Base-by-base conservation (phyloP, 805 yeast genomes). In the Ogataea chonburiensis region DNA sequence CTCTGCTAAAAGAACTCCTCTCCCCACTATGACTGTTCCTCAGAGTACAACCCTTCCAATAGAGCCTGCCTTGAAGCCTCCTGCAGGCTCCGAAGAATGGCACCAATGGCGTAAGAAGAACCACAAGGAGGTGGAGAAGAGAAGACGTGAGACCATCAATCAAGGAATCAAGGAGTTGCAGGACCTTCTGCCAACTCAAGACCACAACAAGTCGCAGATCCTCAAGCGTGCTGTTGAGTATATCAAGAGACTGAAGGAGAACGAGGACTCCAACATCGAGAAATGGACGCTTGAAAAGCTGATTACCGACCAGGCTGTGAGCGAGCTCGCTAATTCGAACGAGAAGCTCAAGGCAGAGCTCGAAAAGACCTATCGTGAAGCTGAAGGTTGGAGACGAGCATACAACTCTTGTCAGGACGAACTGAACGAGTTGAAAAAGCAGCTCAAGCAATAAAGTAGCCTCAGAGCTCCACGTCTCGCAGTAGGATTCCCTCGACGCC, bases 241-340 rank as follows among this genome's bases (percentile, higher is more conserved):
- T 56, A 93, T 93, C 59, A 79, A 82, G 61, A 77, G 89, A 63
- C 73, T 93, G 57, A 86, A 88, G 63, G 96, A 86, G 52, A 86
- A 86, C 52, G 97, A 89, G 63, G 81, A 78, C 61, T 80, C 83
- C 53, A 85, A 86, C 57, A 81, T 87, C 52, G 96, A 91, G 63
- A 91, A 93, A 67, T 86, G 95, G 86, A 89, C 97, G 5, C 71
- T 91, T 55, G 97, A 91, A 62, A 91, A 91, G 66, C 72, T 93
- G 45, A 71, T 88, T 46, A 82, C 91, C 23, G 97, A 89, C 60
- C 98, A 91, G 64, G 88, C 91, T 9, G 82, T 88, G 34, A 77
- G 83, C 45, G 96, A 89, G 62, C 73, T 91, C 49, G 76, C 85
- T 35, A 79, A 85, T 26, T 78, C 88, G 10, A 91, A 89, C 66